Evolutionary conservation across 2,329 filamentous ascomycete species (phyloP).

Genomic region (Rutstroemia sp.): DNA sequence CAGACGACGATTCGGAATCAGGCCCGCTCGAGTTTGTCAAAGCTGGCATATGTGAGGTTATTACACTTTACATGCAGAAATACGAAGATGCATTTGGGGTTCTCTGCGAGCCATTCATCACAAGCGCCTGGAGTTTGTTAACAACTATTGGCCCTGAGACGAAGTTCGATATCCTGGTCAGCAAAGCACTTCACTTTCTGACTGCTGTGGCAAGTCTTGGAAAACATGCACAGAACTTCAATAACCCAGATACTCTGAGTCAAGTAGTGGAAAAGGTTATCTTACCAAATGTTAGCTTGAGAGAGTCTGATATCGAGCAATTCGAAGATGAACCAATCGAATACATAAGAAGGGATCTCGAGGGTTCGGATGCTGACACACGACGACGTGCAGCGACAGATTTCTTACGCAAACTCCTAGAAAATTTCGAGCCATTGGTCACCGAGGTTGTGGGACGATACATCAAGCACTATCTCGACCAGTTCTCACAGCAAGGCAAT

Average conservation of each 20-base stretch:
- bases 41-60: slow-evolving; percentile 84
- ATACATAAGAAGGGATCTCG: slow-evolving; percentile 89
- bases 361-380: slow-evolving; percentile 94
- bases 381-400: slow-evolving; percentile 87
- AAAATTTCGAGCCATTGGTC: slow-evolving; percentile 79
- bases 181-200: slow-evolving; percentile 88
- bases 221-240: slow-evolving; percentile 78
- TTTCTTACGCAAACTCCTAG: slow-evolving; percentile 82
- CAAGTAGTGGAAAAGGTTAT: slow-evolving; percentile 96
- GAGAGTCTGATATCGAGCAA: slow-evolving; percentile 89
- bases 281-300: slow-evolving; percentile 81
- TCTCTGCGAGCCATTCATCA: slow-evolving; percentile 76
- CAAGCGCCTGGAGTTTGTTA: slow-evolving; percentile 83
- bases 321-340: slow-evolving; percentile 99
- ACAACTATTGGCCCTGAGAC: slow-evolving; percentile 80
- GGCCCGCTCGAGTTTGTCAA: slow-evolving; percentile 81
- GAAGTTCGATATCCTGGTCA: slow-evolving; percentile 91
- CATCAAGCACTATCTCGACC: slow-evolving; percentile 72
- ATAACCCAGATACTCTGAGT: slow-evolving; percentile 67
- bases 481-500: slow-evolving; percentile 59
- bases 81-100: slow-evolving; percentile 89
- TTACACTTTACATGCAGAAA: slow-evolving; percentile 88
- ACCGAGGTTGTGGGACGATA: slow-evolving; percentile 84
- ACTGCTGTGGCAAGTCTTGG: slow-evolving; percentile 77
- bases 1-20: slow-evolving; percentile 83